Percentiles rank a stretch among this genome's conserved stretches.
Conservation (phyloP, 805 yeast species). For the Saturnispora dispora region DNA sequence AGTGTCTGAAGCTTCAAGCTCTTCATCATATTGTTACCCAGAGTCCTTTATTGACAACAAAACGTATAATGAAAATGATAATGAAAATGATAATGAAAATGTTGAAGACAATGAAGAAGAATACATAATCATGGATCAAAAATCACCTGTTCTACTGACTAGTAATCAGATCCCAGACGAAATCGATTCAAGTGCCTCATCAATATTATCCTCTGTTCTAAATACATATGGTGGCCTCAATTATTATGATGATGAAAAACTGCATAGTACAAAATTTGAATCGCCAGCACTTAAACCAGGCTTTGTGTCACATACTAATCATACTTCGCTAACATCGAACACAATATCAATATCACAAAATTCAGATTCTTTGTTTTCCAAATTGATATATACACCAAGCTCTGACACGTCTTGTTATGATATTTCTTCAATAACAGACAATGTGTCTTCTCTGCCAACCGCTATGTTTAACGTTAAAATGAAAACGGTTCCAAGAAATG, state of each 20-base stretch:
- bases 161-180: conserved; percentile 3
- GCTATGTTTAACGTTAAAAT: conserved; percentile 5
- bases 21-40: not conserved
- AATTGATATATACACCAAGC: not conserved
- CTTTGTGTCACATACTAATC: not conserved
- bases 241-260: not conserved
- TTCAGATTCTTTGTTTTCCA: conserved; percentile 4
- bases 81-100: not conserved
- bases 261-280: not conserved
- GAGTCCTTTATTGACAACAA: not conserved
- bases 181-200: not conserved
- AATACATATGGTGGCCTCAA: not conserved
- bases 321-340: not conserved
- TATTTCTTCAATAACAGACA: not conserved
- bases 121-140: not conserved
- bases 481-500: conserved; percentile 21
- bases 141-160: not conserved
- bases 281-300: not conserved
- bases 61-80: too few species aligned
- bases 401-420: not conserved
- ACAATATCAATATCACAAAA: not conserved
- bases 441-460: not conserved
- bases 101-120: not conserved
- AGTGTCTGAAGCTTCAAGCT: not conserved
- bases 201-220: conserved; percentile 2